Percentiles rank a stretch among this genome's conserved stretches.
Evolutionary conservation across 306 rosid species (phyloP).

Genomic region (Quercus cerris): DNA sequence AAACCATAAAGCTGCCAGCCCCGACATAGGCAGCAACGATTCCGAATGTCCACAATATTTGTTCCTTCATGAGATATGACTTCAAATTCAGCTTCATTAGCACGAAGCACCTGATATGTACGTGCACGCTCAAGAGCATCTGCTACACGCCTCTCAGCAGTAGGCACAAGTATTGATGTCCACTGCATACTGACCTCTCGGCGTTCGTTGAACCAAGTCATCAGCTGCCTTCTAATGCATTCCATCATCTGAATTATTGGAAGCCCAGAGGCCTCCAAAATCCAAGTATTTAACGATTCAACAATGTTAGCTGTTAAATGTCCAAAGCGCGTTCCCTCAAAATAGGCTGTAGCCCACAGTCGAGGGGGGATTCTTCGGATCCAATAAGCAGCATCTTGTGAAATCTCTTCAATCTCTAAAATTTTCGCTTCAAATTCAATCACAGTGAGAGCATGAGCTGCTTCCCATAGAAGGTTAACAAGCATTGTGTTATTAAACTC

Average conservation of each 20-base stretch:
- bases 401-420: slow-evolving; percentile 69
- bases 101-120: slow-evolving; percentile 85
- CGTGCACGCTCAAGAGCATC: slow-evolving; percentile 84
- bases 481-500: slow-evolving; percentile 75
- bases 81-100: slow-evolving; percentile 87
- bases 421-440: slow-evolving; percentile 73
- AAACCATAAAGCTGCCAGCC: slow-evolving; percentile 89
- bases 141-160: slow-evolving; percentile 70
- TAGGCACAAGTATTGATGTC: slow-evolving; percentile 81
- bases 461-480: slow-evolving; percentile 77
- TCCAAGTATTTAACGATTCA: slow-evolving; percentile 72
- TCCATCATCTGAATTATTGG: slow-evolving; percentile 93
- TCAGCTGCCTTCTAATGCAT: slow-evolving; percentile 80
- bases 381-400: slow-evolving; percentile 87
- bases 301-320: slow-evolving; percentile 73
- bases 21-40: slow-evolving; percentile 74
- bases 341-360: slow-evolving; percentile 81
- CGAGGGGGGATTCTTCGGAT: slow-evolving; percentile 74
- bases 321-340: slow-evolving; percentile 81
- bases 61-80: slow-evolving; percentile 81
- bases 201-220: slow-evolving; percentile 91
- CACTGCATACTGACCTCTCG: slow-evolving; percentile 90
- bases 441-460: slow-evolving; percentile 73
- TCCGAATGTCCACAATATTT: slow-evolving; percentile 66
- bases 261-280: slow-evolving; percentile 79